These are phyloP conservation scores for Cladophialophora yegresii DNA, from an alignment of 2,329 filamentous ascomycete species.

Conservation along the genomic window DNA sequence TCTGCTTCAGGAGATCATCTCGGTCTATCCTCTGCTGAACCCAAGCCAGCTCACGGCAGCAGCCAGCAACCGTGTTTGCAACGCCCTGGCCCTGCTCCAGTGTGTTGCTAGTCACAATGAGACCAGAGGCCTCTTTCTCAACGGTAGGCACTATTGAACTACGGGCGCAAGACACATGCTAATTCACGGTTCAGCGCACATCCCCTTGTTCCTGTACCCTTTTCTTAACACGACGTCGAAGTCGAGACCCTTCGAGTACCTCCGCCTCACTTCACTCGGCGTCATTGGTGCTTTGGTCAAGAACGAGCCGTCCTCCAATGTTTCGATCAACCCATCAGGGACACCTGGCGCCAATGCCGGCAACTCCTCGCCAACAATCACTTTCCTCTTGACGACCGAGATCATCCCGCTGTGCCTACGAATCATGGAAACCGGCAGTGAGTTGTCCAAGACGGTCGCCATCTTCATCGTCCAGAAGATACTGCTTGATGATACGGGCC, in stretches of 20 bases:
- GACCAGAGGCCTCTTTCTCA: conserved; percentile 88
- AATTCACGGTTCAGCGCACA: conserved; percentile 70
- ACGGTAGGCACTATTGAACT: conserved; percentile 60
- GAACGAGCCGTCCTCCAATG: conserved; percentile 64
- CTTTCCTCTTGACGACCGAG: conserved; percentile 96
- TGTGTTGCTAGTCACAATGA: conserved; percentile 98
- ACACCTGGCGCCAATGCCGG: conserved; percentile 27
- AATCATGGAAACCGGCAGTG: conserved; percentile 98
- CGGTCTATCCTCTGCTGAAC: conserved; percentile 94
- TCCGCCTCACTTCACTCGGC: conserved; percentile 90
- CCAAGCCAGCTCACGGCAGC: conserved; percentile 95
- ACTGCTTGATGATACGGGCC: conserved; percentile 88
- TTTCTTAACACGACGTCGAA: conserved; percentile 99
- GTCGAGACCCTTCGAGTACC: conserved; percentile 94
- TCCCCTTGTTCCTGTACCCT: conserved; percentile 94
- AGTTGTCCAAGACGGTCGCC: conserved; percentile 96
- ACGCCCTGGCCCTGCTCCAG: conserved; percentile 90
- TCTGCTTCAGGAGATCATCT: conserved; percentile 96
- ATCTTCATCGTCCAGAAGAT: conserved; percentile 99
- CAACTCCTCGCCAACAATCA: conserved; percentile 88
- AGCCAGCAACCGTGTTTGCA: conserved; percentile 96
- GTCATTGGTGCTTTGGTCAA: conserved; percentile 97
- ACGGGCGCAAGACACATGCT: neutral
- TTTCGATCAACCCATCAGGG: conserved; percentile 32
- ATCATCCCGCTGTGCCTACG: conserved; percentile 96